These are phyloP conservation scores for Plantago coronopus DNA, from an alignment of 305 asterid species.

Conservation along the genomic window DNA sequence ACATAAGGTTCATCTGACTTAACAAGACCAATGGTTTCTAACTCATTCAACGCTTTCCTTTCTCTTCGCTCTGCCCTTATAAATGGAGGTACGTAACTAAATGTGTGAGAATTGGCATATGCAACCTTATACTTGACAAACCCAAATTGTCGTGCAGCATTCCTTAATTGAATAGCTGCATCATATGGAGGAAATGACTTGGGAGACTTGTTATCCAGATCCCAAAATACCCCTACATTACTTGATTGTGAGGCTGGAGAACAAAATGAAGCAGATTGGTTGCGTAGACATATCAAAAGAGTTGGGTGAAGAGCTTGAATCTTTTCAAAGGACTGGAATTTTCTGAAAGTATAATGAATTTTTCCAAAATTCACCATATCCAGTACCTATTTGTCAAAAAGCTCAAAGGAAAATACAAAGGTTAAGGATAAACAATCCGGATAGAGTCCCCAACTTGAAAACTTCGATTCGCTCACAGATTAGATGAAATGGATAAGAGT, in stretches of 20 bases:
- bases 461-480: conserved; percentile 3
- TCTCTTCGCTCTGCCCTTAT: conserved; percentile 50
- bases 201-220: conserved; percentile 86
- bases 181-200: conserved; percentile 66
- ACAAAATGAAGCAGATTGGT: conserved; percentile 29
- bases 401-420: neutral
- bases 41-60: conserved; percentile 41
- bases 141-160: conserved; percentile 67
- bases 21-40: conserved; percentile 52
- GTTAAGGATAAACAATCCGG: neutral
- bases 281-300: conserved; percentile 19
- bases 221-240: conserved; percentile 83
- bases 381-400: conserved; percentile 11
- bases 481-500: conserved; percentile 3
- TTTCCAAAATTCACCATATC: conserved; percentile 33
- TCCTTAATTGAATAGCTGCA: conserved; percentile 62
- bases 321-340: conserved; percentile 15
- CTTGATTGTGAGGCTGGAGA: conserved; percentile 25
- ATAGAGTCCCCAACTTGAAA: neutral
- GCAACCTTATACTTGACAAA: conserved; percentile 64
- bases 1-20: conserved; percentile 51
- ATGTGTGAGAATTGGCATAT: conserved; percentile 67
- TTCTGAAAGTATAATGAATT: conserved; percentile 18
- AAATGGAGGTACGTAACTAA: conserved; percentile 68
- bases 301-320: conserved; percentile 16